A percentile compares a stretch with the other conserved stretches of the same genome.
Conservation (phyloP, 2,329 filamentous ascomycete genomes). For the Colletotrichum tropicicola region DNA sequence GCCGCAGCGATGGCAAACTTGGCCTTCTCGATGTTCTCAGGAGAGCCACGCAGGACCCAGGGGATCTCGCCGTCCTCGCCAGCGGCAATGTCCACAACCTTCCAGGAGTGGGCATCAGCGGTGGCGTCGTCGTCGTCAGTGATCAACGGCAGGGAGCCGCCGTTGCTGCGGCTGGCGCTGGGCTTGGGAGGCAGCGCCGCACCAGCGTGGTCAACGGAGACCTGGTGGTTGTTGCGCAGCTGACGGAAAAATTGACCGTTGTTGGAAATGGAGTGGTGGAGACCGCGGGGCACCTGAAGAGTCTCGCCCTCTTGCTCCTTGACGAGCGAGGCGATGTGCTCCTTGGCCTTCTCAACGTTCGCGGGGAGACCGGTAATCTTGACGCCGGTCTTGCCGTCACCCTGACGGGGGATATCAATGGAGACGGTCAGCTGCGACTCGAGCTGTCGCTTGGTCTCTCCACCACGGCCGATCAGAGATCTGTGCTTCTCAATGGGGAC, state of each 20-base stretch:
- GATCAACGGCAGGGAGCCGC: slow-evolving; percentile 82
- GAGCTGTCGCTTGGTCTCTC: slow-evolving; percentile 84
- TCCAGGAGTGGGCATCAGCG: slow-evolving; percentile 82
- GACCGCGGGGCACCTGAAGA: slow-evolving; percentile 80
- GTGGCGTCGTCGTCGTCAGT: slow-evolving; percentile 80
- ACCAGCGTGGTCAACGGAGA: slow-evolving; percentile 91
- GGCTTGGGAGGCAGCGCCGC: slow-evolving; percentile 79
- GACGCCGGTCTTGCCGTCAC: slow-evolving; percentile 82
- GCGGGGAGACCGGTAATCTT: slow-evolving; percentile 84
- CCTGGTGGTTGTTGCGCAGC: slow-evolving; percentile 84
- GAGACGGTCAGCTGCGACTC: slow-evolving; percentile 88
- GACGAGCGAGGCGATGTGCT: slow-evolving; percentile 79
- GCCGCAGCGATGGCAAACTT: slow-evolving; percentile 78
- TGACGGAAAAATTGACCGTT: slow-evolving; percentile 94
- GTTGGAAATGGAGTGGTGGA: slow-evolving; percentile 87
- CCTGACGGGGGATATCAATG: slow-evolving; percentile 91
- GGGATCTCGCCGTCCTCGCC: slow-evolving; percentile 79
- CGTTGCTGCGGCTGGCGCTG: slow-evolving; percentile 64
- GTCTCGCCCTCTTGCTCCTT: slow-evolving; percentile 92
- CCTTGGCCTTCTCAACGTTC: slow-evolving; percentile 86
- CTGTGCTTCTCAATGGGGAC: slow-evolving; percentile 92
- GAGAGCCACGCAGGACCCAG: slow-evolving; percentile 85
- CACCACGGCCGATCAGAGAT: slow-evolving; percentile 89
- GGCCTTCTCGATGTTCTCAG: slow-evolving; percentile 84
- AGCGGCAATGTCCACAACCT: slow-evolving; percentile 72